Conservation (phyloP, 1,284 basidiomycete genomes). For the Ustilago xerochloae region DNA sequence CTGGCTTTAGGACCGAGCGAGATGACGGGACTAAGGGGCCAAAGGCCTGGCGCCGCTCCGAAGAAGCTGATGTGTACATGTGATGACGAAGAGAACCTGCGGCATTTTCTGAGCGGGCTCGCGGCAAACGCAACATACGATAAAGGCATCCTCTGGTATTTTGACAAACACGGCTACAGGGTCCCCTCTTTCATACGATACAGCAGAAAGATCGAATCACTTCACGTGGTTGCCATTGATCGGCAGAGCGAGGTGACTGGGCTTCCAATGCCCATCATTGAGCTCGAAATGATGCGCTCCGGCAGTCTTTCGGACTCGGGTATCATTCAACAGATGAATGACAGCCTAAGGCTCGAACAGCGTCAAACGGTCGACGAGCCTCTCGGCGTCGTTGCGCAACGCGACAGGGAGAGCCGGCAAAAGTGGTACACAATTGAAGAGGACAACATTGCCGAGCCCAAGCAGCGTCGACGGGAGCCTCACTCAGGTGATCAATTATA, state of each 20-base stretch:
- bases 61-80: slow-evolving; percentile 16
- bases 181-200: neutral
- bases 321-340: neutral
- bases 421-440: too few species aligned
- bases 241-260: slow-evolving; percentile 38
- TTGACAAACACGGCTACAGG: neutral
- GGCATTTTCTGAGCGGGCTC: neutral
- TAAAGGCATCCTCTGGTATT: neutral
- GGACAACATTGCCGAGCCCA: too few species aligned
- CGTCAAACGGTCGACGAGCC: too few species aligned
- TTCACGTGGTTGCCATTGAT: slow-evolving; percentile 23
- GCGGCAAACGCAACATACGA: too few species aligned
- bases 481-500: neutral
- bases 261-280: slow-evolving; percentile 32
- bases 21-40: neutral
- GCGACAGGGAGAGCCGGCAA: too few species aligned
- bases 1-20: slow-evolving; percentile 12
- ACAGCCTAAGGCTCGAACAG: neutral
- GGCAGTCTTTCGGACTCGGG: slow-evolving; percentile 18
- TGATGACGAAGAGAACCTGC: neutral
- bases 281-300: slow-evolving; percentile 28
- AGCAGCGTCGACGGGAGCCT: too few species aligned
- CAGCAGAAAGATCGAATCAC: slow-evolving; percentile 3
- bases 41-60: neutral
- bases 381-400: too few species aligned